Base-by-base conservation (phyloP, 1,284 basidiomycete species). In the Ganoderma resinaceum region DNA sequence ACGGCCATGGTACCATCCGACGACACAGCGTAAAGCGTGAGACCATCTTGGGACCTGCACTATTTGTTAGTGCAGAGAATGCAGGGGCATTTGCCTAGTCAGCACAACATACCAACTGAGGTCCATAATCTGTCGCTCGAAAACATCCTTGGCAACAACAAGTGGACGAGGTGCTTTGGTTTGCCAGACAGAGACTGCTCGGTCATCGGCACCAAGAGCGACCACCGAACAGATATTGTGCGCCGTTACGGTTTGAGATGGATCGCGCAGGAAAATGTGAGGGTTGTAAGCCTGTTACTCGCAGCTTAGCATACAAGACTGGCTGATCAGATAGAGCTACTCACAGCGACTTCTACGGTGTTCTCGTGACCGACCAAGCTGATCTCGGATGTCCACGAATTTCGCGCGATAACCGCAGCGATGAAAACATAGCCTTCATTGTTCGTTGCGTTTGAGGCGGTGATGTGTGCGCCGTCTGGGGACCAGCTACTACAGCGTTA, bases 281-380 rank as follows among this genome's bases (percentile, higher is more conserved):
- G 96, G 96, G 76, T 97, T 97, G 79, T 98, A 98, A 0, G 93
- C 85, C 93, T 95, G 57, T 18, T 26, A 38, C n/a, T 11, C 57
- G 58, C 52, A 16, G 52, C 57, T 64, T 77, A 77, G 68, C 55
- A 66, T 20, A 43, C 57, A 42, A 71, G 75, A 40, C 70, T 26
- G 31, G 4, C 58, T 31, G 23, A 52, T 23, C 40, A 26, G 33
- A 42, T 1, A 65, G 68, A 33, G 6, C 1, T 58, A 78, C 92
- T 76, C 77, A 95, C 95, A 23, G 95, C 94, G 59, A 98, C 96
- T 82, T 98, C 94, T n/a, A 99, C 93, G 0, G 96, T 97, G 76
- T 99, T 98, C 78, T 97, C 95, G 77, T 99, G 97, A 0, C 97
- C 97, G 53, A 99, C 97, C 63, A 99, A 86, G 72, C 93, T 96